Conservation (phyloP, 495 filamentous ascomycete species). For the Daldinia grandis region DNA sequence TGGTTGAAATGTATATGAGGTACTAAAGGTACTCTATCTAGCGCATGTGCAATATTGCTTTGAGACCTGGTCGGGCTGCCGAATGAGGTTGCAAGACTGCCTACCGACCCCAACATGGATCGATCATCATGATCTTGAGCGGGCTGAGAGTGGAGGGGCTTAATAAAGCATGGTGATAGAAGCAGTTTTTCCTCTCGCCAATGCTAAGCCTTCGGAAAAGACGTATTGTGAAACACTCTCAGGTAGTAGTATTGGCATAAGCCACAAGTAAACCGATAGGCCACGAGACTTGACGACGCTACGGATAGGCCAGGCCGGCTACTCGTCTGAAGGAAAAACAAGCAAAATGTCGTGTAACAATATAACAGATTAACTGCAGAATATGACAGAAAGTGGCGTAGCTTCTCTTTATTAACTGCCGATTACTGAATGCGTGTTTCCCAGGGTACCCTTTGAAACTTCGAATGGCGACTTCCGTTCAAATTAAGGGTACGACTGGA, state of each 20-base stretch:
- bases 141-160: neutral
- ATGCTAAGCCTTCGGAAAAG: neutral
- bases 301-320: conserved; percentile 10
- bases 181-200: neutral
- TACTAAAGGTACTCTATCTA: neutral
- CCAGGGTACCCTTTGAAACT: conserved; percentile 8
- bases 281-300: conserved; percentile 30
- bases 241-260: conserved; percentile 11
- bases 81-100: neutral
- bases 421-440: conserved; percentile 19
- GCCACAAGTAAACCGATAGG: conserved; percentile 21
- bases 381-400: conserved; percentile 21
- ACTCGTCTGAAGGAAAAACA: conserved; percentile 11
- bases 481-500: conserved; percentile 23
- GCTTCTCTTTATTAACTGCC: conserved; percentile 31
- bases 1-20: neutral
- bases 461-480: conserved; percentile 19
- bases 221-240: neutral
- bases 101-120: neutral
- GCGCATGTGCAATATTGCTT: neutral
- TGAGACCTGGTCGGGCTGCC: neutral
- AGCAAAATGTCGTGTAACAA: conserved; percentile 30
- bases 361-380: conserved; percentile 20
- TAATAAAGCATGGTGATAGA: neutral
- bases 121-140: neutral